Base-by-base conservation (phyloP, 108 stramenopile genomes). In the Chaetoceros tenuissimus region DNA sequence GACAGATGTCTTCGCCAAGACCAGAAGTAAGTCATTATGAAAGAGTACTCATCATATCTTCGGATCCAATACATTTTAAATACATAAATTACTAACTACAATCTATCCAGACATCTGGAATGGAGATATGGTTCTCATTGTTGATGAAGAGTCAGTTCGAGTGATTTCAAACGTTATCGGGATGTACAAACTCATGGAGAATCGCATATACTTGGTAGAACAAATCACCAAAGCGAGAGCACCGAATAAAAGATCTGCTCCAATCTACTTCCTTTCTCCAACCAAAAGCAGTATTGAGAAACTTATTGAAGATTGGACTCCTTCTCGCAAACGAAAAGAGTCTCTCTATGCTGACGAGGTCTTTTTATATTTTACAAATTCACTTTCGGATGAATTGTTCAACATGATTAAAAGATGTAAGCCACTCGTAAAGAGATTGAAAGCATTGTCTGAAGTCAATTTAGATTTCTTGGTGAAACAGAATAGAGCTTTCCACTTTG, bases 181-280 rank as follows among this genome's bases (percentile, higher is more conserved):
- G 17, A 92, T 95, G 94, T 95, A 95, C 74, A 87, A 95, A 57
- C 66, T 95, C 28, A 90, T 95, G 90, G 94, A 95, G 64, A 77
- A 82, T 21, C 71, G 84, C 21, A 72, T 98, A 19, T 82, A 93
- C 7, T 62, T 92, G 10, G 94, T 98, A 17, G 96, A 97, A 64
- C 77, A 82, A 43, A 62, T 95, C 19, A 59, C 69, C 22, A 89
- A 86, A 68, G 87, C 82, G 57, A 75, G 98, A 21, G 96, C 97
- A 20, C 96, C 97, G 0, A 96, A 97, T 55, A 79, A 76, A 24
- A 94, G 97, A 55, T 90, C 90, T 89, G 88, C 73, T 3, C 96
- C 76, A n/a, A 67, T 97, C 26, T 99, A 97, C 50, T 48, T 97
- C 13, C 62, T 95, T 19, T 69, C 80, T 26, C 96, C 96, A 18